Conservation (phyloP, 2,329 filamentous ascomycete species). For the Aspergillus bombycis region DNA sequence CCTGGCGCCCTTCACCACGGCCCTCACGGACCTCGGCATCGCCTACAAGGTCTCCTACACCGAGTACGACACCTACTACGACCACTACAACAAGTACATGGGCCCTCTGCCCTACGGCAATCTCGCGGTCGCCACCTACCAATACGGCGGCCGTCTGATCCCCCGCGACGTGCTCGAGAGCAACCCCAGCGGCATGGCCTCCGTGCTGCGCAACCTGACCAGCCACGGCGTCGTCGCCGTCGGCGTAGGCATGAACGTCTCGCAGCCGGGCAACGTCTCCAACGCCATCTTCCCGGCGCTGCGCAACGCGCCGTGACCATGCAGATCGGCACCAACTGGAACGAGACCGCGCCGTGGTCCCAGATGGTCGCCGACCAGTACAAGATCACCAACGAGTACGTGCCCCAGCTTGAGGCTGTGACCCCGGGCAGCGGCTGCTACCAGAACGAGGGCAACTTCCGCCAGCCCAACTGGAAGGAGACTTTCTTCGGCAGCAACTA, state of each 20-base stretch:
- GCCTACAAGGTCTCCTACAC: slow-evolving; percentile 33
- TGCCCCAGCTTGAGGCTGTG: slow-evolving; percentile 43
- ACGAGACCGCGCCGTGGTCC: slow-evolving; percentile 41
- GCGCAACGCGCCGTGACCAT: slow-evolving; percentile 42
- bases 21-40: slow-evolving; percentile 43
- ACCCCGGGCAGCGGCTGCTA: slow-evolving; percentile 46
- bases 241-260: slow-evolving; percentile 45
- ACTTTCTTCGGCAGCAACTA: slow-evolving; percentile 50
- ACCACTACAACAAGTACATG: slow-evolving; percentile 39
- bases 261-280: slow-evolving; percentile 36
- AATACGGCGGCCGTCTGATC: slow-evolving; percentile 40
- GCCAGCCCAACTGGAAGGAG: slow-evolving; percentile 44
- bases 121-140: slow-evolving; percentile 28
- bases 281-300: slow-evolving; percentile 47
- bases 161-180: slow-evolving; percentile 36
- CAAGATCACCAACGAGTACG: slow-evolving; percentile 44
- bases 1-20: slow-evolving; percentile 48
- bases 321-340: slow-evolving; percentile 39
- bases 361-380: slow-evolving; percentile 41
- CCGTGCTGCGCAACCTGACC: slow-evolving; percentile 39
- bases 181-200: slow-evolving; percentile 33
- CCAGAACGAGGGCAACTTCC: slow-evolving; percentile 48
- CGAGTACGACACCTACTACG: slow-evolving; percentile 37
- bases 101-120: slow-evolving; percentile 33
- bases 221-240: slow-evolving; percentile 39